A percentile compares a stretch with the other conserved stretches of the same genome.
phyloP scores from a whole-genome alignment of 148 eudicot genomes.

The Rhododendron williamsianum region DNA sequence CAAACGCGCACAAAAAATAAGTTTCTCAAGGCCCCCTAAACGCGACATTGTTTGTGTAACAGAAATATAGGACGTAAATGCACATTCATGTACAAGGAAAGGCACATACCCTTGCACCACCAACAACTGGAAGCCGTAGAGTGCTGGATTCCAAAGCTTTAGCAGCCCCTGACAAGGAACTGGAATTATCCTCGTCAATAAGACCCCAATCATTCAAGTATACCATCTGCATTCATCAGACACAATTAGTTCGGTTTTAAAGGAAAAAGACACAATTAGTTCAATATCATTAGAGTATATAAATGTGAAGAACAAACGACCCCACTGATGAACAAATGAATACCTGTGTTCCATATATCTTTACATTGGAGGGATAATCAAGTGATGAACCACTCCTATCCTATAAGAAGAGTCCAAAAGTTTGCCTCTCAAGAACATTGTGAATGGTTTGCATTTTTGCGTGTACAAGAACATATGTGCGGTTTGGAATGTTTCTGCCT shows the following conservation, averaged over 20 bases:
- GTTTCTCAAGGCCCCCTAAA: neutral
- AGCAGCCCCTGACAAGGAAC: constrained; percentile 53
- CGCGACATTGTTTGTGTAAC: neutral
- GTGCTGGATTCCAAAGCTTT: constrained; percentile 71
- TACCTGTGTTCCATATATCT: neutral
- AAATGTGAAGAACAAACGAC: neutral
- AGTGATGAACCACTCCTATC: neutral
- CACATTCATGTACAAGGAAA: neutral
- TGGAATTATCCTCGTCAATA: constrained; percentile 45
- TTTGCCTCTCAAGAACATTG: neutral
- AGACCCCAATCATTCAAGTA: constrained; percentile 62
- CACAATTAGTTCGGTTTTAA: neutral
- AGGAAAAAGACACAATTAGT: neutral
- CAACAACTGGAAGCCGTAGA: constrained; percentile 67
- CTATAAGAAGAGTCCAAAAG: neutral
- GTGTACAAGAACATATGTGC: neutral
- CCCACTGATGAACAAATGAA: neutral
- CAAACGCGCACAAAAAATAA: neutral
- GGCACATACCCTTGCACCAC: constrained; percentile 66
- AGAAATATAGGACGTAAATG: neutral
- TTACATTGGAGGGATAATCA: neutral
- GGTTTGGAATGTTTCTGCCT: neutral
- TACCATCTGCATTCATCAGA: constrained; percentile 41
- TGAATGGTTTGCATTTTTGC: neutral
- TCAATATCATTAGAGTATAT: neutral